Evolutionary conservation across 495 filamentous ascomycete genomes (phyloP), one percentile per base, ranked within the genome.

Genomic region (Talaromyces nanjingensis): DNA sequence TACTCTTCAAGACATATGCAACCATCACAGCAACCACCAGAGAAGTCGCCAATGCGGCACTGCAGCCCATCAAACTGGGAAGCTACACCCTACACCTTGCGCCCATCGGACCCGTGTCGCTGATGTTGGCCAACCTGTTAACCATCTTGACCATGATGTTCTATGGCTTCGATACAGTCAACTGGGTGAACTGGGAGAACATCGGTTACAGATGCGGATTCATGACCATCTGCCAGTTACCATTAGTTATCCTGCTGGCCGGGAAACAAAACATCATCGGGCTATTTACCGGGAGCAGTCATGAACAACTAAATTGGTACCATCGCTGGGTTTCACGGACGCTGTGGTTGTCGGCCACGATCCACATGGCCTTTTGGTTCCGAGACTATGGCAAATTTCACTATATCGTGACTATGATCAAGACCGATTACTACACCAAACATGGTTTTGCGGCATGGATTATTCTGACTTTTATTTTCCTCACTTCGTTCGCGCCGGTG

Each of bases 241-340:
- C 91, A 2, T 70, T 96, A 14, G 77, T 96, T 55, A 90, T 90
- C 70, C 80, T 94, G 27, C 84, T 96, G 22, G 84, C 91, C 8
- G 87, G 87, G n/a, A 90, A 91, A 78, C 82, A 84, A 69, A 94
- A 88, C 69, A 76, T 93, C 62, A 79, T 93, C 42, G 89, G 89
- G 3, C 75, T 81, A 27, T 72, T 93, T 16, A 80, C 81, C 6
- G 91, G 90, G 4, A 83, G 81, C 37, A 87, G 86, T 62, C 86
- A 94, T 64, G 88, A 91, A 74, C 79, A 87, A 16, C 71, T 96
- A 57, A 93, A 93, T 68, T 93, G 90, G 91, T 81, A 92, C 60
- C 91, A 96, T 69, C 81, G 91, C 63, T 93, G 91, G 90, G 83
- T 86, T 12, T 83, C 88, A 1, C 84, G 91, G 18, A 89, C 84